Conservation (phyloP, 495 filamentous ascomycete genomes). For the Opeltia flavorubescens region DNA sequence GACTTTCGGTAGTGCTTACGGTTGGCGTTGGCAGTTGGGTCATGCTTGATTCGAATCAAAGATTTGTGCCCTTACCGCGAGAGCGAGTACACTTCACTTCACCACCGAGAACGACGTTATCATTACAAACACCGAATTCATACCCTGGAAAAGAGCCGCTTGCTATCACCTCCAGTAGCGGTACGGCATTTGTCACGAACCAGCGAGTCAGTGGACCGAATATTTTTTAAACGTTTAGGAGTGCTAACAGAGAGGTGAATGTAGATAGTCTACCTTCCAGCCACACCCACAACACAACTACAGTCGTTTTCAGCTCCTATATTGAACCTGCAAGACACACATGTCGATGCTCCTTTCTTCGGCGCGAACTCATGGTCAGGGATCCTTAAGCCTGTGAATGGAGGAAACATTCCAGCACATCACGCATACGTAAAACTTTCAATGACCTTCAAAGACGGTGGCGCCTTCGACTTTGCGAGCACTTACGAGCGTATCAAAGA, state of each 20-base stretch:
- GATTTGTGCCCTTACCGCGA: slow-evolving; percentile 55
- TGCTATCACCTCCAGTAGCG: slow-evolving; percentile 42
- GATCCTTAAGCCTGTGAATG: slow-evolving; percentile 60
- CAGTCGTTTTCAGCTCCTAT: slow-evolving; percentile 85
- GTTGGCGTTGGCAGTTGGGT: slow-evolving; percentile 45
- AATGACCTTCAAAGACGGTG: slow-evolving; percentile 87
- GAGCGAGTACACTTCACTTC: slow-evolving; percentile 58
- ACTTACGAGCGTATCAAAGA: slow-evolving; percentile 78
- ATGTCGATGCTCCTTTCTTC: slow-evolving; percentile 83
- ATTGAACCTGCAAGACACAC: slow-evolving; percentile 72
- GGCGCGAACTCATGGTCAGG: slow-evolving; percentile 90
- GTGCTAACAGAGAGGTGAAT: background rate
- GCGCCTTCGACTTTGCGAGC: slow-evolving; percentile 79
- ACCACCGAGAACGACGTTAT: slow-evolving; percentile 53
- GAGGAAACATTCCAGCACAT: slow-evolving; percentile 73
- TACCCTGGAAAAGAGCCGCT: slow-evolving; percentile 42
- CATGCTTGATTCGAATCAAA: slow-evolving; percentile 51
- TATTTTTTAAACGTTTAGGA: background rate
- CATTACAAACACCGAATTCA: slow-evolving; percentile 44
- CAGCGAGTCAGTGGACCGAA: slow-evolving; percentile 50
- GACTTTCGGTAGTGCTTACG: background rate
- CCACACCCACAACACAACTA: slow-evolving; percentile 48
- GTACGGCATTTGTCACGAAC: slow-evolving; percentile 71
- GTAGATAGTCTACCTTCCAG: slow-evolving; percentile 81
- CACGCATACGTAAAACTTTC: slow-evolving; percentile 60